Percentiles rank a stretch among this genome's conserved stretches.
Conservation (phyloP, 2,329 filamentous ascomycete genomes). For the Decorospora gaudefroyi region DNA sequence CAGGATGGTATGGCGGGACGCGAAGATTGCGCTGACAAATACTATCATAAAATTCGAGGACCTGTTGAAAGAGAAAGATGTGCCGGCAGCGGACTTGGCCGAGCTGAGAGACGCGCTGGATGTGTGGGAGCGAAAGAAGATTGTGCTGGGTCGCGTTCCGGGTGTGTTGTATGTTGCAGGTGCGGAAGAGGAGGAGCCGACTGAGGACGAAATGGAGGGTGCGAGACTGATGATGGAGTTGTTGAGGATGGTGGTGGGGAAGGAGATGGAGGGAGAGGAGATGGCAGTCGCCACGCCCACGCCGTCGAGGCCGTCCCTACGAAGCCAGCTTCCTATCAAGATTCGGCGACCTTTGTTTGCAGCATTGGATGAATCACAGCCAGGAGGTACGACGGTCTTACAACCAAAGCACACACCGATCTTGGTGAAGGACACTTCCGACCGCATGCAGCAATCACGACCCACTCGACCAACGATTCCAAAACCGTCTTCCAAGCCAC, state of each 20-base stretch:
- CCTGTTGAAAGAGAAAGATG: neutral
- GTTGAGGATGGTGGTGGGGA: constrained; percentile 4
- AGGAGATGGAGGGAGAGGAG: constrained; percentile 5
- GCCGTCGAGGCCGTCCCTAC: neutral
- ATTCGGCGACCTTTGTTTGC: neutral
- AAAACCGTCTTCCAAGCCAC: neutral
- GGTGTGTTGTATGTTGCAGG: constrained; percentile 11
- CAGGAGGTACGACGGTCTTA: too few relatives aligned
- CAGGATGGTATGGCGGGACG: constrained; percentile 7
- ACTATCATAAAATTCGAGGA: constrained; percentile 8
- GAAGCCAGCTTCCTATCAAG: neutral
- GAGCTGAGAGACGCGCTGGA: constrained; percentile 10
- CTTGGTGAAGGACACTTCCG: too few relatives aligned
- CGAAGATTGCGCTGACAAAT: constrained; percentile 15
- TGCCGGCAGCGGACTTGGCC: constrained; percentile 3
- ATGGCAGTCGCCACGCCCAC: neutral
- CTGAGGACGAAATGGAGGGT: constrained; percentile 9
- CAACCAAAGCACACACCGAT: too few relatives aligned
- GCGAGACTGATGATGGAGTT: constrained; percentile 7
- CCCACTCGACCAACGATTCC: neutral
- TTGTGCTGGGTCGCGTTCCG: constrained; percentile 13
- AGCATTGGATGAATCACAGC: neutral
- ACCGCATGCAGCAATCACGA: neutral
- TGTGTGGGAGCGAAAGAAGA: constrained; percentile 14
- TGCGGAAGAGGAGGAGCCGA: constrained; percentile 11